Conservation (phyloP, 805 yeast genomes). For the Ogataea ramenticola region DNA sequence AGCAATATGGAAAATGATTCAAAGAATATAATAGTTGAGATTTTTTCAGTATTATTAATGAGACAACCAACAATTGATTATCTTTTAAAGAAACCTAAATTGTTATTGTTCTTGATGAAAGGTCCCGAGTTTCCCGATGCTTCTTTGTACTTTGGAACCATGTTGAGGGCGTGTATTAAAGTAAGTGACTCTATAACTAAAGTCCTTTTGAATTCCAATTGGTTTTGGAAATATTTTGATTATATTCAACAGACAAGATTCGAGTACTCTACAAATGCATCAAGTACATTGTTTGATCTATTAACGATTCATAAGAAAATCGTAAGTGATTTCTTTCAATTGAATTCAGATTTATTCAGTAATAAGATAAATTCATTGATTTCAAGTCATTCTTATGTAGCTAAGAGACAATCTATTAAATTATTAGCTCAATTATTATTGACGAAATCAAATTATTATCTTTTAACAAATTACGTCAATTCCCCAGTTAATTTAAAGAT, state of each 20-base stretch:
- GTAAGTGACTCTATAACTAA: slow-evolving; percentile 64
- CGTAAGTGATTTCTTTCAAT: slow-evolving; percentile 62
- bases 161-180: slow-evolving; percentile 79
- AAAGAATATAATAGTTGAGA: slow-evolving; percentile 68
- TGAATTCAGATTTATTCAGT: slow-evolving; percentile 53
- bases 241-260: slow-evolving; percentile 72
- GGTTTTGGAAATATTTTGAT: slow-evolving; percentile 77
- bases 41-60: slow-evolving; percentile 72
- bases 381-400: slow-evolving; percentile 77
- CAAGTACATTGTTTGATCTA: slow-evolving; percentile 66
- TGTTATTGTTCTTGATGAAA: slow-evolving; percentile 52
- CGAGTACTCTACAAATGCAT: slow-evolving; percentile 87
- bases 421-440: slow-evolving; percentile 66
- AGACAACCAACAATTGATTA: slow-evolving; percentile 87
- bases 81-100: slow-evolving; percentile 56
- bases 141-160: slow-evolving; percentile 67
- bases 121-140: slow-evolving; percentile 72
- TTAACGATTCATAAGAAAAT: slow-evolving; percentile 62
- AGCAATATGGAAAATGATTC: slow-evolving; percentile 80
- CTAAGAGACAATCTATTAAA: slow-evolving; percentile 83
- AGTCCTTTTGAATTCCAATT: slow-evolving; percentile 49
- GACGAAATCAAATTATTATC: slow-evolving; percentile 59
- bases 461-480: slow-evolving; percentile 72
- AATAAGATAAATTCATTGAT: slow-evolving; percentile 60
- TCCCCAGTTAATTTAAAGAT: slow-evolving; percentile 78